phyloP scores from a whole-genome alignment of 345 rosid species.

The Barbarea vulgaris region DNA sequence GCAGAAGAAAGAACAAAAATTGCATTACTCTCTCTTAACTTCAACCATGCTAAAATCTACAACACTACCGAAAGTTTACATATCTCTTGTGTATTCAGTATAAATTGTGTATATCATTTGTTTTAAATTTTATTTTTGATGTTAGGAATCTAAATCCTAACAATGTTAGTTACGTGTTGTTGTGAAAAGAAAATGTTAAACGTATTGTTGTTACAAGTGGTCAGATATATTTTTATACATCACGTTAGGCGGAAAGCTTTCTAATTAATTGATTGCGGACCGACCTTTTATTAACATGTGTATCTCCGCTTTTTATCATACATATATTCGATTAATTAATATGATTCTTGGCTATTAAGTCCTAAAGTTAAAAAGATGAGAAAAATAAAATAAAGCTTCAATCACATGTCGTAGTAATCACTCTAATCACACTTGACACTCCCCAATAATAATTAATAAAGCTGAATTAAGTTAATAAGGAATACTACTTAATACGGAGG shows the following conservation, averaged over 20 bases:
- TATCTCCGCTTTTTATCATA: constrained; percentile 14
- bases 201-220: constrained; percentile 1
- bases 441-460: constrained; percentile 26
- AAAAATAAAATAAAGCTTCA: not conserved
- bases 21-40: too few relatives aligned
- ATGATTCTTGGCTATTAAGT: constrained; percentile 2
- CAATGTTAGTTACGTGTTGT: constrained; percentile 1
- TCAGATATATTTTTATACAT: not conserved
- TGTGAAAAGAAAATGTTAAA: not conserved
- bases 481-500: not conserved
- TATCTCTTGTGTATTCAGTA: not conserved
- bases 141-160: not conserved
- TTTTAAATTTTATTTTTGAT: not conserved
- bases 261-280: constrained; percentile 9
- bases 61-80: not conserved
- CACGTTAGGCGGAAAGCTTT: constrained; percentile 26
- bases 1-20: too few relatives aligned
- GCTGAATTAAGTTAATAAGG: constrained; percentile 4
- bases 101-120: not conserved
- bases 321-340: constrained; percentile 24
- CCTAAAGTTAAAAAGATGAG: constrained; percentile 15
- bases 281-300: constrained; percentile 32
- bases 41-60: not conserved
- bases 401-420: constrained; percentile 33
- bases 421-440: constrained; percentile 38